These are phyloP conservation scores for Syzygium grande DNA, from an alignment of 345 rosid species.

Conservation along the genomic window DNA sequence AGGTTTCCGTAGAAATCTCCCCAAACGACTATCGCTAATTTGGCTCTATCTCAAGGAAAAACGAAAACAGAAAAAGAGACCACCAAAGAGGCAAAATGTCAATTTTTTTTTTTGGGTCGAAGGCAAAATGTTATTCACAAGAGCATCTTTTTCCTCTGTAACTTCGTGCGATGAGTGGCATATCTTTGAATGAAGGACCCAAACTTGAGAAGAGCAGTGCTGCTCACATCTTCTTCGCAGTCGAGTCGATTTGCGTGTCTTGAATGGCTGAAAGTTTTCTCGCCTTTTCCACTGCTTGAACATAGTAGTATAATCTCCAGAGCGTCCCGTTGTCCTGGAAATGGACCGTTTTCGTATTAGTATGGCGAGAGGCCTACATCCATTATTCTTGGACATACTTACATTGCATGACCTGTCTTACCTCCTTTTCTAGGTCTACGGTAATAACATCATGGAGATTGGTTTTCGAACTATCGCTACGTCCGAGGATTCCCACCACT, in stretches of 20 bases:
- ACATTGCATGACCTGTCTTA: not conserved
- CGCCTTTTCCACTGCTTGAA: slow-evolving; percentile 36
- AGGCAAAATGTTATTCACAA: not conserved
- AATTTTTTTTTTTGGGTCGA: too few species aligned
- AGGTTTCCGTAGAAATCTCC: not conserved
- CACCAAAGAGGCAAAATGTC: not conserved
- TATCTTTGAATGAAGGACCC: not conserved
- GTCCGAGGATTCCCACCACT: slow-evolving; percentile 26
- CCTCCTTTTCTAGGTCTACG: slow-evolving; percentile 40
- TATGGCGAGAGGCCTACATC: not conserved
- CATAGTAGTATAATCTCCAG: slow-evolving; percentile 46
- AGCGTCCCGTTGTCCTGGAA: slow-evolving; percentile 45
- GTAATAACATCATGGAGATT: slow-evolving; percentile 14
- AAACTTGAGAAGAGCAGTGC: not conserved
- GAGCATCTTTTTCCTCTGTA: not conserved
- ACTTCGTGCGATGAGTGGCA: not conserved
- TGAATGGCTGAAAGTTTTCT: slow-evolving; percentile 4
- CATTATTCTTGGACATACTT: not conserved
- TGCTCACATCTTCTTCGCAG: not conserved
- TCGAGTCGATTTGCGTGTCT: not conserved
- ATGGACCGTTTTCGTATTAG: not conserved
- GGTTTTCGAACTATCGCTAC: slow-evolving; percentile 1
- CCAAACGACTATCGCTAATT: not conserved
- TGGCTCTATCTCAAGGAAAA: not conserved
- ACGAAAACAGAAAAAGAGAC: not conserved